These are phyloP conservation scores for Hyaloperonospora arabidopsidis DNA, from an alignment of 352 stramenopile species.

Conservation along the genomic window DNA sequence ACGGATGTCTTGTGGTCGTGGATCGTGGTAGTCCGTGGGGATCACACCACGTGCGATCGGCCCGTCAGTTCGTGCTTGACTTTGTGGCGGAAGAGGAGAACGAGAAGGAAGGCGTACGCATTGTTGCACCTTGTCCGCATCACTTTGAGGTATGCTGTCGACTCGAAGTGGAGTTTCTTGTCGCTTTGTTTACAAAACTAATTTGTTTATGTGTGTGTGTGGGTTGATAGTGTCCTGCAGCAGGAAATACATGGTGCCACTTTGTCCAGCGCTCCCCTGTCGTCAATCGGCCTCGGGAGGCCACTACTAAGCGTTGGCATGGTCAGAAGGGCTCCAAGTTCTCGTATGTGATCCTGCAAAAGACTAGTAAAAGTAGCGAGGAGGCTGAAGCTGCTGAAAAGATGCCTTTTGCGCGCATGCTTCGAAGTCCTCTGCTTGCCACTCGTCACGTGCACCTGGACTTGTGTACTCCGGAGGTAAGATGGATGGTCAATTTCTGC, in stretches of 20 bases:
- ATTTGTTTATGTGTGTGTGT: slow-evolving; percentile 9
- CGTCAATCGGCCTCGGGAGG: slow-evolving; percentile 63
- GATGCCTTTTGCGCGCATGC: slow-evolving; percentile 47
- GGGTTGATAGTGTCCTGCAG: slow-evolving; percentile 45
- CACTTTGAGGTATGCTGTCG: slow-evolving; percentile 45
- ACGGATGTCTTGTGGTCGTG: slow-evolving; percentile 63
- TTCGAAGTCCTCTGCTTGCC: slow-evolving; percentile 59
- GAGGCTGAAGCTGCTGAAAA: slow-evolving; percentile 18
- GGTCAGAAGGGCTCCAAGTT: slow-evolving; percentile 84
- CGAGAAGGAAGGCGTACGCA: slow-evolving; percentile 25
- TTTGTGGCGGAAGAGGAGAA: slow-evolving; percentile 37
- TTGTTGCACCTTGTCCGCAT: slow-evolving; percentile 75
- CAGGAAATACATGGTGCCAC: slow-evolving; percentile 75
- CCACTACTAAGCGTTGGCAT: slow-evolving; percentile 74
- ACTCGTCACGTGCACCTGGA: slow-evolving; percentile 79
- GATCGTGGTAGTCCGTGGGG: slow-evolving; percentile 78
- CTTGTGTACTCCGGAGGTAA: slow-evolving; percentile 67
- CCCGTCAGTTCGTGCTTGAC: slow-evolving; percentile 80
- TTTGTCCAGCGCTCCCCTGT: slow-evolving; percentile 77
- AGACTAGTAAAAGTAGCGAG: slow-evolving; percentile 29
- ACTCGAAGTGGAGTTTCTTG: not conserved
- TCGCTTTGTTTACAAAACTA: slow-evolving; percentile 3
- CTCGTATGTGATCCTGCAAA: slow-evolving; percentile 79
- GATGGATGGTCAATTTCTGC: not conserved
- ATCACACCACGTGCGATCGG: slow-evolving; percentile 74